Evolutionary conservation across 306 rosid genomes (phyloP), one percentile per base, ranked within the genome.

Genomic region (Phaseolus lunatus): DNA sequence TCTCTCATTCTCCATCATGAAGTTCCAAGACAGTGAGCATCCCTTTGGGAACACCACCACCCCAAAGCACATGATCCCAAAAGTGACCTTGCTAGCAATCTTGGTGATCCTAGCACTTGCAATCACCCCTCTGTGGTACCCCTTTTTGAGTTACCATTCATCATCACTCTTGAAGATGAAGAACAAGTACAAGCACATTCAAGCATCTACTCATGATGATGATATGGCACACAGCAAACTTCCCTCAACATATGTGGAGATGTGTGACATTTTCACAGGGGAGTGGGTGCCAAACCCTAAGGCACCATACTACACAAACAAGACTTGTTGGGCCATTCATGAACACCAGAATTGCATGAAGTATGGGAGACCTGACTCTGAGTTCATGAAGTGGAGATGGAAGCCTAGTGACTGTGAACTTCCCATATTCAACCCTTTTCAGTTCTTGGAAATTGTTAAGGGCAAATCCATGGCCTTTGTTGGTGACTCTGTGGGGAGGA

Each of bases 351-450:
- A 94, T 29, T 94, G 98, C 71, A 84, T 90, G 65, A 92, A 90
- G 43, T 89, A 90, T 78, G 98, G 98, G 0, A 86, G 97, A 15
- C 98, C 93, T 0, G 98, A 94, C 45, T 67, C 90, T 1, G 97
- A 92, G 7, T 94, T 85, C 86, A 78, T 87, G 90, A 92, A 88
- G 48, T 94, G 98, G 98, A 84, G 81, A 44, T 94, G 98, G 98
- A 90, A 88, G 53, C 98, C 98, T 3, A 88, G 84, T 77, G 93
- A 49, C 0, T 94, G 98, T 67, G 90, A 92, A 0, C 85, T 94
- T 0, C 97, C 97, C 8, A 27, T 87, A 4, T 92, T 94, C 82
- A 89, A 94, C 54, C 93, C 97, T 31, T 86, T 89, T 20, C 92
- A 90, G 76, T 94, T 94, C 35, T 83, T 94, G 0, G 89, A 92